A percentile compares a stretch with the other conserved stretches of the same genome.
phyloP scores from a whole-genome alignment of 164 flowering plant species.

The Sedum album region DNA sequence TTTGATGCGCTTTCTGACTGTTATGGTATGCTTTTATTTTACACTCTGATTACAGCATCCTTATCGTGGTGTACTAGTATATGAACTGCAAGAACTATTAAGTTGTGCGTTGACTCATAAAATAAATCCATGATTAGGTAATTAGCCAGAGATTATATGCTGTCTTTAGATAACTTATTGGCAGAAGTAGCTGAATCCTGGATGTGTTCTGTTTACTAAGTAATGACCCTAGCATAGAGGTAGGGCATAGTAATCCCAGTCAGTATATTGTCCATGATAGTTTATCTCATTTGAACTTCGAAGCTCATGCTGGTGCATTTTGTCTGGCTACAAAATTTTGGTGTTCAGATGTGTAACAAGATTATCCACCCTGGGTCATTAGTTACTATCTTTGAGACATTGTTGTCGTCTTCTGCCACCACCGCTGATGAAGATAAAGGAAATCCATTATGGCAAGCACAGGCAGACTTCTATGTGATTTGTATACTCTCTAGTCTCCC shows the following conservation, averaged over 20 bases:
- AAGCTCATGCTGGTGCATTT: neutral
- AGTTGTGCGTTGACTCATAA: neutral
- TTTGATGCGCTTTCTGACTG: conserved; percentile 76
- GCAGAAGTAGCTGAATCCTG: no score
- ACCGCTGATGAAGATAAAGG: conserved; percentile 95
- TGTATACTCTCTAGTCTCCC: conserved; percentile 93
- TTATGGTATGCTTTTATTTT: conserved; percentile 47
- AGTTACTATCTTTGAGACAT: conserved; percentile 68
- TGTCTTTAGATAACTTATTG: no score
- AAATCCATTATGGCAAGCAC: conserved; percentile 96
- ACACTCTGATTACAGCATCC: neutral
- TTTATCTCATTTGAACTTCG: neutral
- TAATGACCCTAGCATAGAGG: neutral
- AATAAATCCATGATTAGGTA: neutral
- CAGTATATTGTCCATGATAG: neutral
- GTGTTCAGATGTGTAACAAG: conserved; percentile 80
- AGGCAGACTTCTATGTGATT: conserved; percentile 81
- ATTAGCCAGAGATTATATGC: neutral
- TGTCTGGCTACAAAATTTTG: neutral
- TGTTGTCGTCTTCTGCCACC: conserved; percentile 89
- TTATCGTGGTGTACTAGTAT: neutral
- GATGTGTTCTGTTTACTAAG: neutral
- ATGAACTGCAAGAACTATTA: neutral
- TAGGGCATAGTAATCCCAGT: neutral
- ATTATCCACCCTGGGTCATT: conserved; percentile 72